phyloP scores from a whole-genome alignment of 2,329 filamentous ascomycete species.

The Exophiala bonariae region DNA sequence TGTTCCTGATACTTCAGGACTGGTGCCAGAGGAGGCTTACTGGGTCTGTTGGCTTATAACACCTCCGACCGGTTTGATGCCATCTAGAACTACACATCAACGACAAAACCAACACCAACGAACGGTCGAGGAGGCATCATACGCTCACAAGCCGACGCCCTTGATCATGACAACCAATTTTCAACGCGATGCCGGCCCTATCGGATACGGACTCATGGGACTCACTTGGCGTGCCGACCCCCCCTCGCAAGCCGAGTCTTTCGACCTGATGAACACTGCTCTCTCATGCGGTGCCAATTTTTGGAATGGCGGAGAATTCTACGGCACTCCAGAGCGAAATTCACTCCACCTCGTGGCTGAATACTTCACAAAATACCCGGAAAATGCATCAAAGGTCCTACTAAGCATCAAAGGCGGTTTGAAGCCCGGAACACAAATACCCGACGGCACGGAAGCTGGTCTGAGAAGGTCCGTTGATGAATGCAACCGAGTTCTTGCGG shows the following conservation, averaged over 20 bases:
- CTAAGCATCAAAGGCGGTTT: constrained; percentile 62
- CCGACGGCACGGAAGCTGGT: constrained; percentile 54
- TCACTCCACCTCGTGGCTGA: constrained; percentile 58
- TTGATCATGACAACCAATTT: constrained; percentile 28
- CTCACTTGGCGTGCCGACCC: constrained; percentile 2
- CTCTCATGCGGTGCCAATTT: constrained; percentile 47
- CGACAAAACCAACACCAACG: too few relatives aligned
- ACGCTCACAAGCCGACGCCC: too few relatives aligned
- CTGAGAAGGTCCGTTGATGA: constrained; percentile 60
- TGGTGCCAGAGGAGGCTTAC: too few relatives aligned
- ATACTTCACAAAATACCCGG: constrained; percentile 64
- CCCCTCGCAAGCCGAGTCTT: constrained; percentile 28
- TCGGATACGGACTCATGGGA: constrained; percentile 51
- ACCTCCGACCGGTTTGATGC: too few relatives aligned
- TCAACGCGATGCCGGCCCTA: constrained; percentile 47
- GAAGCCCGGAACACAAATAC: constrained; percentile 34
- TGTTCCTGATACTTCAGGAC: too few relatives aligned
- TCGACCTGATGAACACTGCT: constrained; percentile 58
- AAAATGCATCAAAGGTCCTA: constrained; percentile 62
- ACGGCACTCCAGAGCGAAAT: constrained; percentile 60
- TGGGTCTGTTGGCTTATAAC: too few relatives aligned
- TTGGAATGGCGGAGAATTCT: constrained; percentile 67
- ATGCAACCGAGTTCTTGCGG: constrained; percentile 51
- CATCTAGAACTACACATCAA: too few relatives aligned
- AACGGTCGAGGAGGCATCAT: too few relatives aligned